phyloP scores from a whole-genome alignment of 345 rosid genomes.

The Hibiscus tridactylites region DNA sequence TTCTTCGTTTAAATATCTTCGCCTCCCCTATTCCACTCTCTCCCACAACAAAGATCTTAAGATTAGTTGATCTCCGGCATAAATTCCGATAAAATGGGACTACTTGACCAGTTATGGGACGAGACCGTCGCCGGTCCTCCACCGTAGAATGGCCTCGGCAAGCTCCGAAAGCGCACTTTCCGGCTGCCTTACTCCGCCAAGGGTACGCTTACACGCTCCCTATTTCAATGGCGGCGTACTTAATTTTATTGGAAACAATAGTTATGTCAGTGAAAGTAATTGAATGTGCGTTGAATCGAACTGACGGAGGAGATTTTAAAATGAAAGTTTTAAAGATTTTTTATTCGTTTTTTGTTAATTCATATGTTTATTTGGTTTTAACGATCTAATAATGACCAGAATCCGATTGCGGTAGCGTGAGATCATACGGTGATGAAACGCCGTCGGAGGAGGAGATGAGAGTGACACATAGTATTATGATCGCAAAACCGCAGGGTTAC shows the following conservation, averaged over 20 bases:
- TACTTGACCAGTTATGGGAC: conserved; percentile 44
- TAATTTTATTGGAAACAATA: not conserved
- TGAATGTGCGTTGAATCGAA: not conserved
- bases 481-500: conserved; percentile 76
- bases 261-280: not conserved
- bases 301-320: not conserved
- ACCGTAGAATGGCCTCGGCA: conserved; percentile 91
- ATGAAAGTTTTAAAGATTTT: not conserved
- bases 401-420: conserved; percentile 40
- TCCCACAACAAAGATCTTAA: not conserved
- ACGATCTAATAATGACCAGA: conserved; percentile 30
- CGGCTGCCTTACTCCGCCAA: conserved; percentile 63
- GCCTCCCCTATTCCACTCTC: accelerated
- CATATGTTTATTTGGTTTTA: not conserved
- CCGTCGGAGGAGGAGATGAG: conserved; percentile 31
- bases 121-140: conserved; percentile 93
- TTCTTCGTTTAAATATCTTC: conserved; percentile 24
- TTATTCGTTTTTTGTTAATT: not conserved
- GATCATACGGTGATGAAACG: conserved; percentile 43
- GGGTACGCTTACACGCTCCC: conserved; percentile 47
- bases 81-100: not conserved
- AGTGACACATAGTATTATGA: conserved; percentile 83
- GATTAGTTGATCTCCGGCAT: not conserved
- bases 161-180: conserved; percentile 69
- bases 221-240: conserved; percentile 5